Percentiles rank a stretch among this genome's conserved stretches.
These are phyloP conservation scores for Seminavis robusta DNA, from an alignment of 108 stramenopile species.

Conservation along the genomic window DNA sequence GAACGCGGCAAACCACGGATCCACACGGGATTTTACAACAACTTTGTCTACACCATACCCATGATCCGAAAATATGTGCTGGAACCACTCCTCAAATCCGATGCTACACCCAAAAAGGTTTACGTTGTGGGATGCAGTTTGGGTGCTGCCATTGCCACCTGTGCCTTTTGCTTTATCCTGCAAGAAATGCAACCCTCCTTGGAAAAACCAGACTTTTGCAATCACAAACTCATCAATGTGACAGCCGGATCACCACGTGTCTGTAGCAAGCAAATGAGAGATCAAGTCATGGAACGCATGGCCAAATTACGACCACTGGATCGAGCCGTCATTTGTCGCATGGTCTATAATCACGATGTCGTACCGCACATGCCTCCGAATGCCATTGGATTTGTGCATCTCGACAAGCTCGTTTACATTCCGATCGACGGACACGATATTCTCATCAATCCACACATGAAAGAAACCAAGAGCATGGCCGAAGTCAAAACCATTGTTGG, in stretches of 20 bases:
- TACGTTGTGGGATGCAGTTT: conserved; percentile 29
- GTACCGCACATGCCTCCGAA: conserved; percentile 18
- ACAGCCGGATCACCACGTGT: conserved; percentile 29
- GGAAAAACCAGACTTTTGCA: conserved; percentile 1
- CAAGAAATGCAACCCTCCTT: background rate
- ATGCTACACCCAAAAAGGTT: conserved; percentile 22
- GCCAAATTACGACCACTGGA: conserved; percentile 4
- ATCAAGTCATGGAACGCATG: conserved; percentile 7
- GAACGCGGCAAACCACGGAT: conserved; percentile 20
- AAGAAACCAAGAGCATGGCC: background rate
- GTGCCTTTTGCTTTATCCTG: conserved; percentile 22
- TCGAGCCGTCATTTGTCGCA: conserved; percentile 17
- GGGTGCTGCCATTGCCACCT: conserved; percentile 26
- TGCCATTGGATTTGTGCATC: conserved; percentile 8
- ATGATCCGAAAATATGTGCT: conserved; percentile 18
- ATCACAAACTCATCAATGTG: conserved; percentile 16
- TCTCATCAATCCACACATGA: conserved; percentile 20
- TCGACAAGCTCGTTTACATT: conserved; percentile 21
- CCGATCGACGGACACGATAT: conserved; percentile 17
- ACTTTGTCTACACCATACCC: conserved; percentile 18
- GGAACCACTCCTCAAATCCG: conserved; percentile 14
- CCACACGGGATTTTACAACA: conserved; percentile 35
- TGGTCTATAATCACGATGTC: conserved; percentile 22
- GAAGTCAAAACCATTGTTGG: conserved; percentile 1
- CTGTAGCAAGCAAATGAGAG: conserved; percentile 6